These are phyloP conservation scores for Teratosphaeria epicoccoides DNA, from an alignment of 2,329 filamentous ascomycete genomes.

Conservation along the genomic window DNA sequence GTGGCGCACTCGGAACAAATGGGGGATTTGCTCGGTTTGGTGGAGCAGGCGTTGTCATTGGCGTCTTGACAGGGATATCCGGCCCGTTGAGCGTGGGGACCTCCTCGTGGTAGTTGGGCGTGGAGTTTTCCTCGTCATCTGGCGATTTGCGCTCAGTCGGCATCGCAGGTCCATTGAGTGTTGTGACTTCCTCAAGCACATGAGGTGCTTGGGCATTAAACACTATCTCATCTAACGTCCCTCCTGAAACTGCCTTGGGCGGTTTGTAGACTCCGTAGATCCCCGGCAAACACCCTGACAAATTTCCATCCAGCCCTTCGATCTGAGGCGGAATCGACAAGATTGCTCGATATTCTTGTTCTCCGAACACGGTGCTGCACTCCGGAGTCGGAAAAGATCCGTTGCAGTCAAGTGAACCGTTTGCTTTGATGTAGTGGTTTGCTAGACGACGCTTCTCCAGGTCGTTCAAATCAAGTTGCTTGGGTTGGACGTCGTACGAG, in stretches of 20 bases:
- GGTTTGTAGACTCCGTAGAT: background rate
- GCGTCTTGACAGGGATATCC: too few species aligned
- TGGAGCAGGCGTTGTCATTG: too few species aligned
- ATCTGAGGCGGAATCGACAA: background rate
- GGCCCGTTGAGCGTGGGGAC: too few species aligned
- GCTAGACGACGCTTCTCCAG: background rate
- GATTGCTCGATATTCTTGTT: background rate
- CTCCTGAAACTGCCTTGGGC: background rate
- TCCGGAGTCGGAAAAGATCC: background rate
- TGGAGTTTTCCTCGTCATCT: too few species aligned
- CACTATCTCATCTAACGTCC: background rate
- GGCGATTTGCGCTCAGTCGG: too few species aligned
- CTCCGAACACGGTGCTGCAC: constrained; percentile 2
- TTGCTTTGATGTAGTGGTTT: background rate
- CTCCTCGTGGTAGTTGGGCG: too few species aligned
- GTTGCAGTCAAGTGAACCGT: constrained; percentile 1
- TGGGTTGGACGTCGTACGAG: background rate
- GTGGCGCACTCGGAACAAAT: too few species aligned
- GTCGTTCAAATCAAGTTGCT: background rate
- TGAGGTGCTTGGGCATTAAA: background rate
- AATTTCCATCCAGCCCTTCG: background rate
- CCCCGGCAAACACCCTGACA: background rate
- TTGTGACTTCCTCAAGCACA: background rate
- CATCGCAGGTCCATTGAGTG: background rate
- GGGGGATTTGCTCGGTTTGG: too few species aligned